Conservation (phyloP, 192 early-diverging fungal genomes). For the Coemansia sp. region DNA sequence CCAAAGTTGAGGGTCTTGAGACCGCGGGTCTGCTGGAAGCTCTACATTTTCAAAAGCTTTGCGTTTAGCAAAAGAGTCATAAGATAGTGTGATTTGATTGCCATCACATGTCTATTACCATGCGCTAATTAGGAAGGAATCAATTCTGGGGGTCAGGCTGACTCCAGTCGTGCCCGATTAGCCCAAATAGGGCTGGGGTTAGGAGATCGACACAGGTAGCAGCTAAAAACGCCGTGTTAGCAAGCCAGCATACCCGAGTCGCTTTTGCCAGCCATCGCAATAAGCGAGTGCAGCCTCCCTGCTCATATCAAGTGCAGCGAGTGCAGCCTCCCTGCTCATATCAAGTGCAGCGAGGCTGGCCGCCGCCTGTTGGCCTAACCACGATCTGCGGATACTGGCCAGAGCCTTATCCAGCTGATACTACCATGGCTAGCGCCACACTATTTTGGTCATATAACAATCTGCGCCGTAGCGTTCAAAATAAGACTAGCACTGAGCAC, state of each 20-base stretch:
- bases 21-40: slow-evolving; percentile 66
- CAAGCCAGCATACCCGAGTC: too few relatives aligned
- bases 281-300: neutral
- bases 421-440: neutral
- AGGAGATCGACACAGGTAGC: neutral
- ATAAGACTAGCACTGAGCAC: slow-evolving; percentile 5
- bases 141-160: neutral
- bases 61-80: neutral
- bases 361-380: neutral
- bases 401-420: neutral
- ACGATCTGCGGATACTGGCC: neutral
- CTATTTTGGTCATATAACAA: neutral
- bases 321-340: neutral
- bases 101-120: neutral
- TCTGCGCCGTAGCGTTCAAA: neutral
- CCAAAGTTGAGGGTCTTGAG: slow-evolving; percentile 96
- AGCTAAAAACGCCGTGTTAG: neutral
- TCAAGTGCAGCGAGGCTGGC: neutral
- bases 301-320: neutral
- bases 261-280: too few relatives aligned
- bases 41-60: slow-evolving; percentile 21
- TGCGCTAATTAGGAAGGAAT: neutral
- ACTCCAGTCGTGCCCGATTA: neutral
- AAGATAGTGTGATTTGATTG: neutral
- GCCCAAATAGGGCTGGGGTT: neutral